Conservation (phyloP, 2,329 filamentous ascomycete genomes). For the Trichoderma aggressivum region DNA sequence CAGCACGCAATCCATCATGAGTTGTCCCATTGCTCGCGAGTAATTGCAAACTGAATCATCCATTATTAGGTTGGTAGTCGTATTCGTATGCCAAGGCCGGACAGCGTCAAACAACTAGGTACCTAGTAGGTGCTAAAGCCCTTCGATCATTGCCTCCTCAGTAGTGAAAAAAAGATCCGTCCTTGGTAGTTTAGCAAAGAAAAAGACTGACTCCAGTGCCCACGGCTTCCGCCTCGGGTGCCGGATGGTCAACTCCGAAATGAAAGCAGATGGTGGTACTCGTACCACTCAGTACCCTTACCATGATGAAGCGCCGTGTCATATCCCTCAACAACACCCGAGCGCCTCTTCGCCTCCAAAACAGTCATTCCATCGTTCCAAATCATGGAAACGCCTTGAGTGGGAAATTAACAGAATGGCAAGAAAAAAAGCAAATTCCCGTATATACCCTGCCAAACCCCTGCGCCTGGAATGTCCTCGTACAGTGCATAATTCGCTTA, state of each 20-base stretch:
- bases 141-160: background rate
- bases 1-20: background rate
- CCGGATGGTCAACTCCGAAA: background rate
- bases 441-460: conserved; percentile 7
- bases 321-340: background rate
- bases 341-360: background rate
- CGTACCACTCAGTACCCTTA: background rate
- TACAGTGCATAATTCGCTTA: conserved; percentile 9
- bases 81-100: background rate
- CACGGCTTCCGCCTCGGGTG: background rate
- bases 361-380: background rate
- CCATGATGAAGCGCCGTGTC: background rate
- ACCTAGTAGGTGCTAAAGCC: background rate
- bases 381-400: background rate
- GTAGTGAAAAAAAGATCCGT: background rate
- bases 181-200: background rate
- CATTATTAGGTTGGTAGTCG: background rate
- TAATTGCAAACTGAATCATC: background rate
- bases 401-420: background rate
- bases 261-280: conserved; percentile 5
- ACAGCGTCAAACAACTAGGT: background rate
- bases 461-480: background rate
- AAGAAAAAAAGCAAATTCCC: background rate
- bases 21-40: background rate
- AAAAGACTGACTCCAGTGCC: background rate